Base-by-base conservation (phyloP, 2,329 filamentous ascomycete species). In the Metarhizium rileyi region DNA sequence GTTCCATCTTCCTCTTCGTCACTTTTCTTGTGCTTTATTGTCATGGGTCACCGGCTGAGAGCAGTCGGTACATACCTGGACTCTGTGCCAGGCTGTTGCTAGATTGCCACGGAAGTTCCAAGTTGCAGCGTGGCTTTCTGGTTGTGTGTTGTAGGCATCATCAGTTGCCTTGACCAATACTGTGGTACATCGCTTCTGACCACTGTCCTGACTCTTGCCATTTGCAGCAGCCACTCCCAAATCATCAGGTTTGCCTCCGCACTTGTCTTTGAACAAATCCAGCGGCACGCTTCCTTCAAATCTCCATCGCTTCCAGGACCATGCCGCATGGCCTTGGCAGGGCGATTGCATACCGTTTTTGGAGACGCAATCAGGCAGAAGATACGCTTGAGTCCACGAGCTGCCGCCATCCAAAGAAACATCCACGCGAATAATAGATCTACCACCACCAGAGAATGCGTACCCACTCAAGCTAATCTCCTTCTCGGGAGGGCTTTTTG, bases 301-400 rank as follows among this genome's bases (percentile, higher is more conserved):
- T n/a, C 68, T 71, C 82, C 82, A 86, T 41, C 78, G 70, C 59
- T 74, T 78, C 82, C 82, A 86, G 3, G 77, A 71, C 82, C 82
- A 86, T 3, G 71, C 62, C 48, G 71, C 79, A 54, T 73, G 66
- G 1, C 72, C 75, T 27, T 69, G 56, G 48, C 63, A 63, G 4
- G 60, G 57, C 5, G 61, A 63, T 2, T 59, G 52, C 0, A 52
- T 47, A 10, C 55, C 62, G 22, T 62, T 55, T 2, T 57, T 58
- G 44, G 56, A 55, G 3, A 58, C 58, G 52, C 70, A 68, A 56
- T 80, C 76, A 47, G 77, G 71, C 2, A 82, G 61, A 23, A 85
- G 70, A 47, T 72, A 64, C 7, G 83, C 83, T 57, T 85, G 80
- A 48, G 77, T 73, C 83, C 83, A 86, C 2, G 74, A 78, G 49